Conservation (phyloP, 2,329 filamentous ascomycete species). For the Mariannaea sp. region DNA sequence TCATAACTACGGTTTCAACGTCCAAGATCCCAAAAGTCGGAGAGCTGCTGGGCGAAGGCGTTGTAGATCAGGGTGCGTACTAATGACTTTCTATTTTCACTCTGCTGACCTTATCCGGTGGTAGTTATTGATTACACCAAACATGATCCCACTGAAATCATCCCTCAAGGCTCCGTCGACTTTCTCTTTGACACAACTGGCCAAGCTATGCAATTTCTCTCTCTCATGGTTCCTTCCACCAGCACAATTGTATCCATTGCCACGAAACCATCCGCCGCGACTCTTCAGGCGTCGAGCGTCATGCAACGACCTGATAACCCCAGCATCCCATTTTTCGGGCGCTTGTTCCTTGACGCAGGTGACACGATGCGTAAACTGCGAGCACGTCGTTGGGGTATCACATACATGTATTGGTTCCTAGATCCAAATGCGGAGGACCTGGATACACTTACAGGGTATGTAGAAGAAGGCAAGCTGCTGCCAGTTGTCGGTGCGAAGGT, state of each 20-base stretch:
- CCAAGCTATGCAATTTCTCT: constrained; percentile 42
- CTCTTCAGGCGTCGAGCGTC: constrained; percentile 40
- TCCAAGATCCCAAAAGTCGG: constrained; percentile 45
- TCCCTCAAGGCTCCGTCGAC: constrained; percentile 45
- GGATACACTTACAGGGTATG: constrained; percentile 16
- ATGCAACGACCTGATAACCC: constrained; percentile 33
- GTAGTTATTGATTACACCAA: constrained; percentile 36
- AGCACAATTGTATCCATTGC: constrained; percentile 45
- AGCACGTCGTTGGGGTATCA: constrained; percentile 42
- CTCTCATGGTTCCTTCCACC: constrained; percentile 42
- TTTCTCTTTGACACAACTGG: constrained; percentile 50
- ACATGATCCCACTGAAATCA: constrained; percentile 24
- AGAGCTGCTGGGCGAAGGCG: constrained; percentile 45
- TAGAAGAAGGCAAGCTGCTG: constrained; percentile 25
- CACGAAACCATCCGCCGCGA: constrained; percentile 42
- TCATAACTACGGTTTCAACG: constrained; percentile 52
- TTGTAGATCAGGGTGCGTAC: constrained; percentile 43
- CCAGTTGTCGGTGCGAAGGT: constrained; percentile 28
- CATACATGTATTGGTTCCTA: constrained; percentile 46
- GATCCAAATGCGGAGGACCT: constrained; percentile 39
- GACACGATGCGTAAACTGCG: constrained; percentile 40
- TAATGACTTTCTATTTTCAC: not conserved
- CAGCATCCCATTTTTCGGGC: constrained; percentile 32
- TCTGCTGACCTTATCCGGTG: not conserved
- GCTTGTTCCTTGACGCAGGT: constrained; percentile 38